Evolutionary conservation across 495 filamentous ascomycete species (phyloP), one percentile per base, ranked within the genome.

Genomic region (Talaromyces trachyspermus): DNA sequence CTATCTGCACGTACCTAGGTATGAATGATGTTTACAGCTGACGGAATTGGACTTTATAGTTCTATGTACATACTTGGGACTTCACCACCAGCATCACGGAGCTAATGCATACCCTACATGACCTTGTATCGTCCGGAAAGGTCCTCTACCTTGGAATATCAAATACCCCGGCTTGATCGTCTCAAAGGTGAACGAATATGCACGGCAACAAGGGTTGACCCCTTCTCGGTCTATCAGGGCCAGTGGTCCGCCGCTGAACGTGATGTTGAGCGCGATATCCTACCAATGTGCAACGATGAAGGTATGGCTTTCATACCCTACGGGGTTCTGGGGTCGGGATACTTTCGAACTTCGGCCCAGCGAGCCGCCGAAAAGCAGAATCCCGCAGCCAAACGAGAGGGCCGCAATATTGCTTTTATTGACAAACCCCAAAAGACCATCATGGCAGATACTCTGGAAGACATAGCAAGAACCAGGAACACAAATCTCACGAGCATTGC

Each of bases 71-170:
- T 36, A 69, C 55, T 55, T 74, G 69, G 69, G 70, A 72, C 50
- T 69, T 55, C 46, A 59, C 64, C 2, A 71, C 69, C 3, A 60
- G 55, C 15, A 56, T 74, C 24, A 53, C 60, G 6, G 71, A 75
- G 48, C 41, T 75, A 3, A 75, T 74, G 70, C 54, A 66, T 20
- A 50, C 53, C 2, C 61, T 75, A n/a, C 54, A 75, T 43, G 44
- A 45, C 11, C 52, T 73, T 3, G 61, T 74, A 18, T 42, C 26
- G 2, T 19, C 48, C 5, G 68, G 71, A 25, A 71, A 71, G 49
- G 71, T 74, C 0, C 57, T 72, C 8, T 75, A 75, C 47, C 58
- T 74, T 5, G 71, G 71, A 3, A 56, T 71, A 39, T 62, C 53
- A 8, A 64, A 74, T 32, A 66, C 62, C 2, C 65, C 65, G 0